Evolutionary conservation across 495 filamentous ascomycete genomes (phyloP).

Genomic region (Xylaria grammica): DNA sequence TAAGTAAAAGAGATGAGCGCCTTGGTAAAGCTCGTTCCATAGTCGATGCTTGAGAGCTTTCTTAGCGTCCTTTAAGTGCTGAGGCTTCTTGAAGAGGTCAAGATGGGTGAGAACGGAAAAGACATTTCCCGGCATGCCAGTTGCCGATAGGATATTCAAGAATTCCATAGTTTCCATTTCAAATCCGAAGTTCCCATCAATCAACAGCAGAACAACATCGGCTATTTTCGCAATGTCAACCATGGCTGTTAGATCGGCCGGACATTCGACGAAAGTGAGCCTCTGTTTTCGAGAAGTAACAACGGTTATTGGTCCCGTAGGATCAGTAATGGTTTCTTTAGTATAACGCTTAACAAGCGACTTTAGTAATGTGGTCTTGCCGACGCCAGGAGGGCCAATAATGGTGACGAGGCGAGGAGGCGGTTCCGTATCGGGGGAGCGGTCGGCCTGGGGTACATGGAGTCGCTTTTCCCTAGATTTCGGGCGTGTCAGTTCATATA

Average conservation of each 20-base stretch:
- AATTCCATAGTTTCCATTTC: slow-evolving; percentile 99
- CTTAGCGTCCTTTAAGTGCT: slow-evolving; percentile 85
- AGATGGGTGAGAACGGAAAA: slow-evolving; percentile 97
- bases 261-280: slow-evolving; percentile 95
- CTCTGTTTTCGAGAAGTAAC: slow-evolving; percentile 92
- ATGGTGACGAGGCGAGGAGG: slow-evolving; percentile 90
- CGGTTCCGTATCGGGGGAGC: slow-evolving; percentile 86
- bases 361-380: slow-evolving; percentile 70
- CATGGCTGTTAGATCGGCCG: slow-evolving; percentile 91
- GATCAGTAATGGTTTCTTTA: slow-evolving; percentile 89
- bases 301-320: slow-evolving; percentile 89
- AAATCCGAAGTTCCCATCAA: slow-evolving; percentile 97
- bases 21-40: slow-evolving; percentile 95
- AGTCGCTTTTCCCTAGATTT: slow-evolving; percentile 93
- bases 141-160: slow-evolving; percentile 83
- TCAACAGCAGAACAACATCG: slow-evolving; percentile 95
- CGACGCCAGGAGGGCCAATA: slow-evolving; percentile 90
- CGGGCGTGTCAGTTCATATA: slow-evolving; percentile 1
- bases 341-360: slow-evolving; percentile 93
- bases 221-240: slow-evolving; percentile 96
- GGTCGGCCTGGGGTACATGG: slow-evolving; percentile 94
- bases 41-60: slow-evolving; percentile 94
- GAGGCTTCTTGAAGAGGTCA: slow-evolving; percentile 92
- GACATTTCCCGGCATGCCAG: slow-evolving; percentile 97
- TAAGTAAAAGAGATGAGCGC: slow-evolving; percentile 95